phyloP scores from a whole-genome alignment of 2,329 filamentous ascomycete species.

The Parastagonospora nodorum region DNA sequence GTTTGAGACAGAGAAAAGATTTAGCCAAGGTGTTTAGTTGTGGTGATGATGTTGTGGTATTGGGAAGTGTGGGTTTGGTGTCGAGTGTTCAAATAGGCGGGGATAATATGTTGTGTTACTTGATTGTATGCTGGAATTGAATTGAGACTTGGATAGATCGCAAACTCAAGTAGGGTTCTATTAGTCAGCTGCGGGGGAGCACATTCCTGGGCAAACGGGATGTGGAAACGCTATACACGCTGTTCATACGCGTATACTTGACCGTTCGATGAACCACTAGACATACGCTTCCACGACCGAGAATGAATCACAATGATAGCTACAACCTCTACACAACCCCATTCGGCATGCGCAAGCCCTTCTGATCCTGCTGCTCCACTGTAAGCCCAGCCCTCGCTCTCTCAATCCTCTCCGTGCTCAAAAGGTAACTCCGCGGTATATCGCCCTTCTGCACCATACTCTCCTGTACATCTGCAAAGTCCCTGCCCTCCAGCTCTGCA shows the following conservation, averaged over 20 bases:
- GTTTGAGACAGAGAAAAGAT: not conserved
- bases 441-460: conserved; percentile 41
- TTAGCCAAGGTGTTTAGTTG: not conserved
- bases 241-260: not conserved
- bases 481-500: conserved; percentile 41
- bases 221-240: not conserved
- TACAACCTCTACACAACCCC: conserved; percentile 26
- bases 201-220: not conserved
- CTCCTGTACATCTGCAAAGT: conserved; percentile 29
- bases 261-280: too few relatives aligned
- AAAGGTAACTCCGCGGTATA: conserved; percentile 45
- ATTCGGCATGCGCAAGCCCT: conserved; percentile 35
- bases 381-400: conserved; percentile 37
- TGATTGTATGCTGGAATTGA: too few relatives aligned
- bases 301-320: too few relatives aligned
- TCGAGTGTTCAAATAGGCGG: not conserved
- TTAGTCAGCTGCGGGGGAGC: conserved; percentile 1
- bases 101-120: not conserved
- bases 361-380: conserved; percentile 40
- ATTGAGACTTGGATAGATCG: not conserved
- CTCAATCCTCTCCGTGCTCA: conserved; percentile 43
- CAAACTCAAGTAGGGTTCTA: not conserved
- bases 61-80: not conserved
- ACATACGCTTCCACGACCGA: too few relatives aligned
- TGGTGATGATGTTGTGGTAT: not conserved